phyloP scores from a whole-genome alignment of 2,329 filamentous ascomycete genomes.

The Colletotrichum gloeosporioides region DNA sequence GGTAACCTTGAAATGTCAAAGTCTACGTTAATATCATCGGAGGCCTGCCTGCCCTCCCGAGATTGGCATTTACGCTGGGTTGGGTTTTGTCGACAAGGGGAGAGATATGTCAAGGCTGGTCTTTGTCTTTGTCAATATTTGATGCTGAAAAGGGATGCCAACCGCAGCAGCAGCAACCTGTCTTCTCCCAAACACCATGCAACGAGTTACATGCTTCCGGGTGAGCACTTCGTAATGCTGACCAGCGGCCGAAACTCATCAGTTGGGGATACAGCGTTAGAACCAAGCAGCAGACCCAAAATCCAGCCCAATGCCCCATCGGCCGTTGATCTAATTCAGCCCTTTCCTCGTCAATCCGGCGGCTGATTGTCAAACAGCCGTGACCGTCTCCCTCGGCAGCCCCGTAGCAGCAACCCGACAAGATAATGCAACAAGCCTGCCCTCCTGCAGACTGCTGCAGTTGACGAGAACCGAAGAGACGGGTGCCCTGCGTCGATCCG shows the following conservation, averaged over 20 bases:
- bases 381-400: background rate
- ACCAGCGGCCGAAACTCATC: background rate
- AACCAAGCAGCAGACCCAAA: background rate
- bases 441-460: background rate
- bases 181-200: background rate
- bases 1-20: background rate
- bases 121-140: background rate
- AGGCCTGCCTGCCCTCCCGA: background rate
- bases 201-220: background rate
- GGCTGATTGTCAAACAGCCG: background rate
- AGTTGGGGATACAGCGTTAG: background rate
- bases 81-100: background rate
- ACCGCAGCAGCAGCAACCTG: background rate
- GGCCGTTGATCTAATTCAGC: background rate
- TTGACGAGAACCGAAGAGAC: background rate
- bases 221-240: background rate
- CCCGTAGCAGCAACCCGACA: background rate
- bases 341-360: background rate
- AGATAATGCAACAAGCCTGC: background rate
- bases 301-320: background rate
- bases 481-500: slow-evolving; percentile 18
- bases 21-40: background rate
- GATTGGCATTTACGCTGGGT: background rate
- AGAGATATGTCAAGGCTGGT: background rate
- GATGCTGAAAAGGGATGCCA: background rate